Evolutionary conservation across 805 yeast genomes (phyloP).

Genomic region (Suhomyces pyralidae): DNA sequence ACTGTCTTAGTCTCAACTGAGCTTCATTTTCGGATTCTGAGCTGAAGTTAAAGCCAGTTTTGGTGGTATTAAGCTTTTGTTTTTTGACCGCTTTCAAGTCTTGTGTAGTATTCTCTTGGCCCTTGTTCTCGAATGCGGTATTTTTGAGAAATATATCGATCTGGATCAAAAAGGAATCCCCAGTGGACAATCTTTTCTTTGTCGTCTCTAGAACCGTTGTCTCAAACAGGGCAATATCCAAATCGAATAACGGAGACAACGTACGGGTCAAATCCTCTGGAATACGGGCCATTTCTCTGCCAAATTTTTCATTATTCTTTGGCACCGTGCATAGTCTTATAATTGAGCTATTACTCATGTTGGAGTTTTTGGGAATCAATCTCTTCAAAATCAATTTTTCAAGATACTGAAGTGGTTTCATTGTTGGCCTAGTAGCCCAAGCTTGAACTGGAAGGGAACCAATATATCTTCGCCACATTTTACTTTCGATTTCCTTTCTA

Average conservation of each 20-base stretch:
- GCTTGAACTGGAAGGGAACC: conserved; percentile 62
- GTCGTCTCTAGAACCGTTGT: conserved; percentile 60
- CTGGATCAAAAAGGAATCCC: conserved; percentile 72
- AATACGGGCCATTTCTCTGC: conserved; percentile 70
- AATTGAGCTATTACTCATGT: conserved; percentile 19
- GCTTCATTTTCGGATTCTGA: conserved; percentile 56
- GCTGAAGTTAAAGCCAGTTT: conserved; percentile 21
- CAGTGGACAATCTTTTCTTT: conserved; percentile 54
- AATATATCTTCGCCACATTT: conserved; percentile 43
- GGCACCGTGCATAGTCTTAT: conserved; percentile 30
- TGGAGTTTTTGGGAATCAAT: conserved; percentile 24
- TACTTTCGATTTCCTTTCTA: conserved; percentile 9
- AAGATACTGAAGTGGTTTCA: conserved; percentile 44
- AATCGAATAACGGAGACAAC: conserved; percentile 61
- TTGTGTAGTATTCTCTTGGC: conserved; percentile 1
- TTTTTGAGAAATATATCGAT: conserved; percentile 59
- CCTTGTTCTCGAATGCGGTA: conserved; percentile 29
- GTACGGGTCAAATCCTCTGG: conserved; percentile 67
- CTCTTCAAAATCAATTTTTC: conserved; percentile 41
- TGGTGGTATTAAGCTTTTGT: conserved; percentile 14
- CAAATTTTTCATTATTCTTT: conserved; percentile 15
- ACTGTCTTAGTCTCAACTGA: conserved; percentile 49
- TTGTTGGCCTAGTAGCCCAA: conserved; percentile 69
- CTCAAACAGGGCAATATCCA: conserved; percentile 51
- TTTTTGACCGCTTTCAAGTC: conserved; percentile 14